Percentiles rank a stretch among this genome's conserved stretches.
These are phyloP conservation scores for Microdochium bolleyi DNA, from an alignment of 2,329 filamentous ascomycete species.

Conservation along the genomic window DNA sequence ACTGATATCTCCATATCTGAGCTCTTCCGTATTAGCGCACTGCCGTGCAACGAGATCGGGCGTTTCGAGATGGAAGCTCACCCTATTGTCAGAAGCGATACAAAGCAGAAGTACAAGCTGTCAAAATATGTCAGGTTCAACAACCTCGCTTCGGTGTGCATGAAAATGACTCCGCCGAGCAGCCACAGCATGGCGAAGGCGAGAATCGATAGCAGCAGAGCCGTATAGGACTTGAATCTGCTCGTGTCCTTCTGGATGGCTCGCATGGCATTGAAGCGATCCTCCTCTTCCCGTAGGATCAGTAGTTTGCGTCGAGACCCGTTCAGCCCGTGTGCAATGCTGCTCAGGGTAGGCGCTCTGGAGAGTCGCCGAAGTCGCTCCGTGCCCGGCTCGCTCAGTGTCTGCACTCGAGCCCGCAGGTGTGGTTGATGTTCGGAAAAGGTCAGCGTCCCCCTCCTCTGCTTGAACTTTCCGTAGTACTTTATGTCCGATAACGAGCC, in stretches of 20 bases:
- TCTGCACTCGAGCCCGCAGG: not conserved
- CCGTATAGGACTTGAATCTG: constrained; percentile 53
- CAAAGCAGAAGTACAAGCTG: constrained; percentile 62
- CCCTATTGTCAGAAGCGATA: constrained; percentile 60
- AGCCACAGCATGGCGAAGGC: constrained; percentile 59
- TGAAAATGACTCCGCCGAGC: constrained; percentile 58
- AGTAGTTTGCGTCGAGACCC: constrained; percentile 31
- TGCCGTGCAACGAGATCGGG: not conserved
- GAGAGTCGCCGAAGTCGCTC: not conserved
- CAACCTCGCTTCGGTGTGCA: constrained; percentile 42
- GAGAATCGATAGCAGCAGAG: constrained; percentile 46
- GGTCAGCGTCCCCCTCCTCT: not conserved
- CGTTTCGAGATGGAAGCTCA: constrained; percentile 1
- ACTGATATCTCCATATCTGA: constrained; percentile 54
- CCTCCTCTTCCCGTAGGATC: constrained; percentile 47
- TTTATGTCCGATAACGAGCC: not conserved
- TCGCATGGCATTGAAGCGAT: constrained; percentile 59
- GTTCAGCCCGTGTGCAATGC: constrained; percentile 3
- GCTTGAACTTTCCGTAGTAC: not conserved
- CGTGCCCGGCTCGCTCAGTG: not conserved
- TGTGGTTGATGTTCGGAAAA: not conserved
- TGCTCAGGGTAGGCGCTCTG: not conserved
- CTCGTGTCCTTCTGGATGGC: constrained; percentile 52
- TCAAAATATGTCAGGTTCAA: constrained; percentile 55
- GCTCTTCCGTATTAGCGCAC: not conserved